Evolutionary conservation across 441 rosid genomes (phyloP), one percentile per base, ranked within the genome.

Genomic region (Euphorbia schlechtendalii): DNA sequence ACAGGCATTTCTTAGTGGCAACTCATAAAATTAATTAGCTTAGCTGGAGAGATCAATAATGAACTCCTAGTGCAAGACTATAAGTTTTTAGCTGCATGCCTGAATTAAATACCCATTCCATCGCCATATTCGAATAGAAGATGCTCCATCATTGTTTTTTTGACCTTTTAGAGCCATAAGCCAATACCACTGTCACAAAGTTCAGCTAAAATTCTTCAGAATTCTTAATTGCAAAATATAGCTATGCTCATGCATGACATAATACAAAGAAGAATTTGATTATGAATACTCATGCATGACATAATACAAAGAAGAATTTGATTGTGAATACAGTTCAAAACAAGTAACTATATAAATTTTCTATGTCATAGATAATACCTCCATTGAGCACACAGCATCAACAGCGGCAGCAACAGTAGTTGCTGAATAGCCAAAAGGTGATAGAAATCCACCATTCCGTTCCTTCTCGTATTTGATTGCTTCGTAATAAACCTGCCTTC

Each of bases 341-440:
- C 36, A 40, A 41, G 43, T 64, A 43, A 68, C 32, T 32, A 59
- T 30, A 27, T 10, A 48, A 8, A 32, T 41, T 15, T 49, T 25
- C 13, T 28, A 13, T 17, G 67, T n/a, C 66, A 40, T n/a, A 45
- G 14, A 69, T 8, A 21, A 9, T 80, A 90, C 98, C 97, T 92
- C 97, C 88, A 83, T 81, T 61, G 96, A 90, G 82, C 90, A 73
- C 57, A 85, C 89, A 64, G 84, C 75, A 68, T 85, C 82, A 68
- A 82, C 83, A 36, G 86, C 87, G 32, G 96, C 90, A 69, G 87
- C 77, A 68, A 86, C 80, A 49, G 90, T 83, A 54, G 72, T 68
- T 22, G 87, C 79, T 71, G 98, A 92, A 74, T 85, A 90, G 76
- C 97, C 94, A 72, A 92, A 88, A 14, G 96, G 92, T 64, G 97